Base-by-base conservation (phyloP, 2,329 filamentous ascomycete species). In the Colletotrichum musicola region DNA sequence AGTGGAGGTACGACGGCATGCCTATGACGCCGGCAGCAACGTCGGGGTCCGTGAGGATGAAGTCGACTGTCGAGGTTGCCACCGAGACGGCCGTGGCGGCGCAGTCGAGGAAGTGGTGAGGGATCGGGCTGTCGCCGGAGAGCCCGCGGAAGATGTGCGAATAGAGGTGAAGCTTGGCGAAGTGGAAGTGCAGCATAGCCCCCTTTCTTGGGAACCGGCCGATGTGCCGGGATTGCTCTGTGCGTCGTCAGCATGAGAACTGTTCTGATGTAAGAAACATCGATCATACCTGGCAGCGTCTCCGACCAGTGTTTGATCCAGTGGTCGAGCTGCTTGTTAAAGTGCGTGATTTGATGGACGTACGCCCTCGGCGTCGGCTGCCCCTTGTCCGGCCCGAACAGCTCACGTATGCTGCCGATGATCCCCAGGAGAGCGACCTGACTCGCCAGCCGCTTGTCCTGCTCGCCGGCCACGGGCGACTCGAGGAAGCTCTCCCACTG, bases 401-500 rank as follows among this genome's bases (percentile, higher is more conserved):
- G 68, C 9, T 88, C 78, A 72, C 85, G 77, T 73, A 89, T 76
- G 75, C 85, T 82, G 75, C 84, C 84, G 71, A 90, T 77, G n/a
- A 89, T 89, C 20, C 85, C 83, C 64, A 90, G 81, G 12, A 90
- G 73, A 0, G 85, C 84, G 10, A 90, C 86, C 71, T 90, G 88
- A 42, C 86, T 88, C 60, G 87, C 79, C 0, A 90, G 79, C 4
- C 88, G 81, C 63, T 85, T 84, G 65, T 90, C 88, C 4, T 86
- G 83, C 1, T 86, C 82, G 0, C 82, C 87, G 3, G 86, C 82
- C 20, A 84, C 79, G 0, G 85, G 81, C 0, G 83, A 81, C 42
- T 84, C 81, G n/a, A 89, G 76, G 51, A 90, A 87, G 1, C 81
- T 79, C 59, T 89, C 86, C 79, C 87, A 87, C 5, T 87, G 86